Conservation (phyloP, 345 rosid species). For the Populus deltoides region DNA sequence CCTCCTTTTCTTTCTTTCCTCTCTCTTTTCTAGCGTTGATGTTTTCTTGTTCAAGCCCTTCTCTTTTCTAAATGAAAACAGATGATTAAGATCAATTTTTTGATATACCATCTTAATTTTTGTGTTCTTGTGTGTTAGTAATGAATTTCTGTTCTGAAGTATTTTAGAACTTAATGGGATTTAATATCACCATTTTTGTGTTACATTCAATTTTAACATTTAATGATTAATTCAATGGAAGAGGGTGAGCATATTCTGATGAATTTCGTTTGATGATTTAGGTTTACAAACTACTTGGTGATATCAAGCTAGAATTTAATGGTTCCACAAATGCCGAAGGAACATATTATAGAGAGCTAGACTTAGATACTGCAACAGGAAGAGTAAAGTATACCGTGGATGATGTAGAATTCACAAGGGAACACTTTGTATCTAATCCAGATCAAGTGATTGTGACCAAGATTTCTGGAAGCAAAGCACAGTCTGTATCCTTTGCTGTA, state of each 20-base stretch:
- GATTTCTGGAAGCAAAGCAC: slow-evolving; percentile 57
- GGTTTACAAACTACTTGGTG: slow-evolving; percentile 91
- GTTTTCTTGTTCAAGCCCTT: background rate
- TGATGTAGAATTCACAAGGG: slow-evolving; percentile 53
- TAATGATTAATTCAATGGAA: no score
- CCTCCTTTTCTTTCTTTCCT: background rate
- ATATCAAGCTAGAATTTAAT: slow-evolving; percentile 71
- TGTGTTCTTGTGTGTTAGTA: no score
- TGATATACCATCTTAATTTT: no score
- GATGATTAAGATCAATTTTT: background rate
- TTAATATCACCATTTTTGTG: no score
- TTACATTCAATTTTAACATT: no score
- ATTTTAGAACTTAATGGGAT: background rate
- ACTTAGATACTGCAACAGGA: slow-evolving; percentile 74
- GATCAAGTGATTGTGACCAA: slow-evolving; percentile 69
- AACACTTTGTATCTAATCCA: slow-evolving; percentile 71
- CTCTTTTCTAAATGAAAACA: background rate
- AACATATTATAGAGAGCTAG: slow-evolving; percentile 78
- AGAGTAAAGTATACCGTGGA: slow-evolving; percentile 59
- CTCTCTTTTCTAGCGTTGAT: background rate
- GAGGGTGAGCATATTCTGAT: no score
- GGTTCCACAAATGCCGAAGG: slow-evolving; percentile 47
- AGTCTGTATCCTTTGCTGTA: slow-evolving; percentile 60
- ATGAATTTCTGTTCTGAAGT: no score
- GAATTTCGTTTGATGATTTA: slow-evolving; percentile 47